phyloP scores from a whole-genome alignment of 2,329 filamentous ascomycete species.

The Ophiosphaerella korrae region DNA sequence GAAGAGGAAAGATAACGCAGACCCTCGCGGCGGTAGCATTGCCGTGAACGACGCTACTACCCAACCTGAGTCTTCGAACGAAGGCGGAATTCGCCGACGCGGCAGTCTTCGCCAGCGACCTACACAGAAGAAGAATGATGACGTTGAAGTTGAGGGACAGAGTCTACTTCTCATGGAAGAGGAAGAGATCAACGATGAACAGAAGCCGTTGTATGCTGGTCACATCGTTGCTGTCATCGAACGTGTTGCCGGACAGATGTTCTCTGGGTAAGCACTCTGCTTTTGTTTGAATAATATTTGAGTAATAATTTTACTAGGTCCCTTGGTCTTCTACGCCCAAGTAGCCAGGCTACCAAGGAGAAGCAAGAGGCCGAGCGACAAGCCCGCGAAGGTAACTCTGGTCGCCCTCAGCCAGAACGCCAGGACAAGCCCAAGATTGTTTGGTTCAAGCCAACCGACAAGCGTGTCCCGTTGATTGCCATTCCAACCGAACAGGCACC shows the following conservation, averaged over 20 bases:
- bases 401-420: constrained; percentile 76
- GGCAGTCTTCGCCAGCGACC: constrained; percentile 95
- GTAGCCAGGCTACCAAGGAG: constrained; percentile 98
- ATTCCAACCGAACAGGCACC: constrained; percentile 98
- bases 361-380: constrained; percentile 97
- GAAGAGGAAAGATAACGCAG: constrained; percentile 98
- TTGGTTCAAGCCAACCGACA: constrained; percentile 99
- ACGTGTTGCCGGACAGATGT: constrained; percentile 97
- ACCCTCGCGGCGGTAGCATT: constrained; percentile 79
- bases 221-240: constrained; percentile 98
- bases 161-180: constrained; percentile 96
- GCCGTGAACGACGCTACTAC: constrained; percentile 67
- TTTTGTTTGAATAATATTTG: constrained; percentile 3
- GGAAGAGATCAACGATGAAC: constrained; percentile 97
- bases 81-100: constrained; percentile 87
- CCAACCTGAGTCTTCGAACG: constrained; percentile 64
- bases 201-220: constrained; percentile 95
- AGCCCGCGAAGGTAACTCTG: constrained; percentile 79
- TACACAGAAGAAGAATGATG: constrained; percentile 99
- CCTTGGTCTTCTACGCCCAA: constrained; percentile 88
- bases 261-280: constrained; percentile 65
- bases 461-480: constrained; percentile 95
- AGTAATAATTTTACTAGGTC: constrained; percentile 58
- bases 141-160: constrained; percentile 97
- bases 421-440: constrained; percentile 99